Evolutionary conservation across 2,329 filamentous ascomycete species (phyloP), one percentile per base, ranked within the genome.

Genomic region (Polytolypa hystricis): DNA sequence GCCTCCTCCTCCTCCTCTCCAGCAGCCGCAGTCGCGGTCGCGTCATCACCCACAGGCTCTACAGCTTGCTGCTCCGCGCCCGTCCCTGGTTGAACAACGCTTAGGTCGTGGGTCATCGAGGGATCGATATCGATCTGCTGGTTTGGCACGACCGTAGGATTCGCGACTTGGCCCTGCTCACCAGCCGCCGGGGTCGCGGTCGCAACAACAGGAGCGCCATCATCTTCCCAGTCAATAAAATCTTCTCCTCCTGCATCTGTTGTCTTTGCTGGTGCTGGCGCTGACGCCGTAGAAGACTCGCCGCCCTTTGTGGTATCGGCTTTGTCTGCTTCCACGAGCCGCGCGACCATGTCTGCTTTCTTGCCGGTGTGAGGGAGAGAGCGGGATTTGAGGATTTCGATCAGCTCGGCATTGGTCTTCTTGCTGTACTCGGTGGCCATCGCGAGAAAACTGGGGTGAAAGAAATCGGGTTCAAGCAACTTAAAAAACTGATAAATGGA

Each of bases 351-450:
- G 4, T 69, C 66, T 14, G 65, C 66, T 47, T 69, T 69, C 45
- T 69, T 69, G 39, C 66, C 66, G 2, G 60, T 63, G 47, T 65
- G 60, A 5, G 64, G 56, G 26, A 69, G 55, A n/a, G 54, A 59
- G 27, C 66, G 64, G 15, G 59, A 53, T 47, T 68, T 69, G 41
- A 69, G 61, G 25, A 69, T 64, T 43, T 69, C 66, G 40, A 64
- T 53, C 28, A 69, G 52, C 42, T 69, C 65, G 12, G 61, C 64
- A 37, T 67, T 66, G 35, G 65, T 69, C 51, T 67, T 67, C 46
- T 67, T 68, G 42, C 56, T 53, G 56, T 69, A 69, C 42, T 68
- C 64, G 40, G 58, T 53, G 27, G 59, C 47, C 60, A 62, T 64
- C 12, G 30, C 41, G 42, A 37, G 18, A 30, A 4, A 15, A 19